Evolutionary conservation across 257 asterid genomes (phyloP).

Genomic region (Fraxinus cuspidata): DNA sequence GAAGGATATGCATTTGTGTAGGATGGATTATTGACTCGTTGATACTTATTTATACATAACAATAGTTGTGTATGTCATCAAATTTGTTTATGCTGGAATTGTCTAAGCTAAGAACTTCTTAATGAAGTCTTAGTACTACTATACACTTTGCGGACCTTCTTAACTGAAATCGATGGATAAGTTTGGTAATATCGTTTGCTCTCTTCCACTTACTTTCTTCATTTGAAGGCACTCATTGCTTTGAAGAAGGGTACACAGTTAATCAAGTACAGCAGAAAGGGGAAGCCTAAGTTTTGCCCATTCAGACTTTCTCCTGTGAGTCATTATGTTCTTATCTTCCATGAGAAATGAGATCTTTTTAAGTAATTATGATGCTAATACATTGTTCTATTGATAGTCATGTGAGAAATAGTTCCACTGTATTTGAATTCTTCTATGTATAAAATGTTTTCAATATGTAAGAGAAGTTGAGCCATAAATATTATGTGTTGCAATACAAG

Average conservation of each 20-base stretch:
- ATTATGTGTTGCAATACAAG: background rate
- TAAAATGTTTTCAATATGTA: background rate
- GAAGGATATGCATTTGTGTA: background rate
- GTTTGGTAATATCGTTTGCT: conserved; percentile 1
- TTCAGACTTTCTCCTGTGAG: conserved; percentile 91
- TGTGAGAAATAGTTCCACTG: background rate
- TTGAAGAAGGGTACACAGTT: conserved; percentile 96
- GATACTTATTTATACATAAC: background rate
- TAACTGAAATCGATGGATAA: background rate
- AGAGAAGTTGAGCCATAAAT: background rate
- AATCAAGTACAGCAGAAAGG: conserved; percentile 92
- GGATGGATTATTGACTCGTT: background rate
- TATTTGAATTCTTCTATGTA: background rate
- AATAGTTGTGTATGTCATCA: background rate
- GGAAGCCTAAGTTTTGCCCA: conserved; percentile 91
- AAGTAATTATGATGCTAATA: background rate
- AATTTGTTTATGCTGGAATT: background rate
- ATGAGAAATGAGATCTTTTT: background rate
- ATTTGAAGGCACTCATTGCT: conserved; percentile 67
- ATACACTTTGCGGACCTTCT: background rate
- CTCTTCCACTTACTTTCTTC: conserved; percentile 20
- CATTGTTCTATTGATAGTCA: background rate
- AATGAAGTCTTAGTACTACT: background rate
- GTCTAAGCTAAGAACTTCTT: background rate
- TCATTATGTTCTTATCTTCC: conserved; percentile 17